Evolutionary conservation across 345 rosid genomes (phyloP).

Genomic region (Camelina neglecta): DNA sequence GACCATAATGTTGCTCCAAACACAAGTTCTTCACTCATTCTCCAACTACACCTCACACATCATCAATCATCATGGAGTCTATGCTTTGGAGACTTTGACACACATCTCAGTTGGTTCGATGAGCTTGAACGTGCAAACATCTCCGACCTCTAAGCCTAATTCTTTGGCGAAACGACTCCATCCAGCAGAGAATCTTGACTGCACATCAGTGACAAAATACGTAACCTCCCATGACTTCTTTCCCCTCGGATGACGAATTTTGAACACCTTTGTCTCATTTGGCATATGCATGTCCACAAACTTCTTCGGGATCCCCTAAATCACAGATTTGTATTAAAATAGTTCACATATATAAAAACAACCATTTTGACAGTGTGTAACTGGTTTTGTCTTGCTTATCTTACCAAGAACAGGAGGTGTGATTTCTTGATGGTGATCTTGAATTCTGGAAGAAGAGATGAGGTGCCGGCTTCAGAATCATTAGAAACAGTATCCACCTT

Average conservation of each 20-base stretch:
- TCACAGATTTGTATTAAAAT: not conserved
- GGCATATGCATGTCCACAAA: constrained; percentile 39
- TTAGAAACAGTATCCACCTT: constrained; percentile 7
- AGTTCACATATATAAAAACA: not conserved
- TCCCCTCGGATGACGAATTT: constrained; percentile 17
- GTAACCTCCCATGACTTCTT: constrained; percentile 33
- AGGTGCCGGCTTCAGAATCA: not conserved
- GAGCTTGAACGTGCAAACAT: constrained; percentile 37
- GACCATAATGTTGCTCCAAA: not conserved
- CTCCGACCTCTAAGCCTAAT: constrained; percentile 30
- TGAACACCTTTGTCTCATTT: constrained; percentile 25
- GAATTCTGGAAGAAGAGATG: constrained; percentile 33
- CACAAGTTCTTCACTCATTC: constrained; percentile 20
- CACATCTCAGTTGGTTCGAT: constrained; percentile 27
- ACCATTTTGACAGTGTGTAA: not conserved
- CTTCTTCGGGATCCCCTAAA: constrained; percentile 37
- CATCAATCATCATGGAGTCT: constrained; percentile 16
- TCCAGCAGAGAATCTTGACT: constrained; percentile 40
- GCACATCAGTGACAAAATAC: constrained; percentile 25
- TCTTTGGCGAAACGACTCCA: constrained; percentile 37
- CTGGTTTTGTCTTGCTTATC: constrained; percentile 15
- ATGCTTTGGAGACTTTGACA: constrained; percentile 26
- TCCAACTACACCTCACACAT: constrained; percentile 18
- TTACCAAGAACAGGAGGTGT: constrained; percentile 37
- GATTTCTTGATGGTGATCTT: constrained; percentile 32